Evolutionary conservation across 2,329 filamentous ascomycete genomes (phyloP).

Genomic region (Penicillium sp.): DNA sequence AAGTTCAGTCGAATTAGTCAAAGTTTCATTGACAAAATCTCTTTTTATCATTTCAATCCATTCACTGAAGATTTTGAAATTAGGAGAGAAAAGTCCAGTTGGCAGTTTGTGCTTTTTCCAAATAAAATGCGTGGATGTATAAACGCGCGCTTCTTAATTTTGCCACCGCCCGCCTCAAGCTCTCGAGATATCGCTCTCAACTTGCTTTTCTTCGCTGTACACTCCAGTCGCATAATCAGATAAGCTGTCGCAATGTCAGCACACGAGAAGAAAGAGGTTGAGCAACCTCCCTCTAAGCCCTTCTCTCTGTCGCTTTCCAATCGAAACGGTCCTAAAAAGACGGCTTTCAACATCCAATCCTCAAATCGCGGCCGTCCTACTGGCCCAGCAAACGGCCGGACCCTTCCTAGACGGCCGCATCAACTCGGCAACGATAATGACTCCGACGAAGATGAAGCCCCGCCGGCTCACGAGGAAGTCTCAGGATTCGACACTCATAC

Average conservation of each 20-base stretch:
- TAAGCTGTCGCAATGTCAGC: constrained; percentile 20
- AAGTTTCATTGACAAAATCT: too few relatives aligned
- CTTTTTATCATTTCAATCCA: too few relatives aligned
- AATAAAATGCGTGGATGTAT: background rate
- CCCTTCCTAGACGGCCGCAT: constrained; percentile 33
- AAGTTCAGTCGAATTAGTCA: too few relatives aligned
- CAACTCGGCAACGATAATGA: constrained; percentile 50
- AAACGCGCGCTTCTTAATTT: constrained; percentile 17
- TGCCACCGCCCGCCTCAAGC: constrained; percentile 23
- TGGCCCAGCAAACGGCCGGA: constrained; percentile 19
- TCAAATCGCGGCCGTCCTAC: constrained; percentile 23
- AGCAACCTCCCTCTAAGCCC: constrained; percentile 26
- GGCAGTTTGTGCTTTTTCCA: background rate
- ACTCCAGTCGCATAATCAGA: background rate
- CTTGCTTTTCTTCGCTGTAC: background rate
- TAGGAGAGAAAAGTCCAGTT: too few relatives aligned
- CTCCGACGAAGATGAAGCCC: constrained; percentile 49
- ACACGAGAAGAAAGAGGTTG: constrained; percentile 4
- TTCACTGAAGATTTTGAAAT: too few relatives aligned
- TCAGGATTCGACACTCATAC: constrained; percentile 55
- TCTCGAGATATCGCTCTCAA: constrained; percentile 12
- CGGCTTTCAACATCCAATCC: constrained; percentile 35
- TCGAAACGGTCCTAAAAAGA: constrained; percentile 36
- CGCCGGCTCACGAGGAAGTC: constrained; percentile 47
- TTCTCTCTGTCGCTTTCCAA: constrained; percentile 45